Conservation (phyloP, 345 rosid species). For the Gossypium turneri region DNA sequence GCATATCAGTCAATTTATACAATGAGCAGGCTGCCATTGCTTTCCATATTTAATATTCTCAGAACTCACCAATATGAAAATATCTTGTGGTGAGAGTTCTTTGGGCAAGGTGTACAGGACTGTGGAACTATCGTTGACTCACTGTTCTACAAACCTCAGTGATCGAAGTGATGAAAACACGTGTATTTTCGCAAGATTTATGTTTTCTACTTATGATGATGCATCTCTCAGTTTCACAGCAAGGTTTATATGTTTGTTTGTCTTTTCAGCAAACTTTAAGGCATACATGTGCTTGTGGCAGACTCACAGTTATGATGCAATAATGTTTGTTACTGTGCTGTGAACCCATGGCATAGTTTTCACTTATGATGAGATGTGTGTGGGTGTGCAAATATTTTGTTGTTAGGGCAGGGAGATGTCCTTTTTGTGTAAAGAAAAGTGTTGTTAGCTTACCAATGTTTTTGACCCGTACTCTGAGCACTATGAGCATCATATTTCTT, state of each 20-base stretch:
- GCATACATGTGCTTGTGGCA: not conserved
- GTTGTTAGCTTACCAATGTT: not conserved
- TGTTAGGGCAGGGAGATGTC: not conserved
- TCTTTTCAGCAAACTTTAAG: not conserved
- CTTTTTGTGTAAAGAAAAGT: not conserved
- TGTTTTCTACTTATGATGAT: constrained; percentile 5
- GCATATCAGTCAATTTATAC: not conserved
- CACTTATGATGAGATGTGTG: not conserved
- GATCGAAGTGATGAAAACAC: not conserved
- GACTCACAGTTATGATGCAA: not conserved
- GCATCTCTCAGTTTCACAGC: constrained; percentile 1
- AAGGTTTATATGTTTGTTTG: constrained; percentile 5
- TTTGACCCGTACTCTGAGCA: not conserved
- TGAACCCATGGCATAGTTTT: not conserved
- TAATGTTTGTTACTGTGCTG: not conserved
- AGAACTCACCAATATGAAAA: not conserved
- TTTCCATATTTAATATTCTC: constrained; percentile 1
- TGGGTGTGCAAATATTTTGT: not conserved
- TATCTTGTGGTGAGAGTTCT: not conserved
- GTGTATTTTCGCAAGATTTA: not conserved
- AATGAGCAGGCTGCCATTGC: not conserved
- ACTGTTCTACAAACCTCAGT: not conserved
- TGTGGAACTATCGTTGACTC: not conserved
- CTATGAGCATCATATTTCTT: not conserved
- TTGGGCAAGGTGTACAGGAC: not conserved